Percentiles rank a stretch among this genome's conserved stretches.
phyloP scores from a whole-genome alignment of 2,329 filamentous ascomycete genomes.

The Alternaria postmessia region DNA sequence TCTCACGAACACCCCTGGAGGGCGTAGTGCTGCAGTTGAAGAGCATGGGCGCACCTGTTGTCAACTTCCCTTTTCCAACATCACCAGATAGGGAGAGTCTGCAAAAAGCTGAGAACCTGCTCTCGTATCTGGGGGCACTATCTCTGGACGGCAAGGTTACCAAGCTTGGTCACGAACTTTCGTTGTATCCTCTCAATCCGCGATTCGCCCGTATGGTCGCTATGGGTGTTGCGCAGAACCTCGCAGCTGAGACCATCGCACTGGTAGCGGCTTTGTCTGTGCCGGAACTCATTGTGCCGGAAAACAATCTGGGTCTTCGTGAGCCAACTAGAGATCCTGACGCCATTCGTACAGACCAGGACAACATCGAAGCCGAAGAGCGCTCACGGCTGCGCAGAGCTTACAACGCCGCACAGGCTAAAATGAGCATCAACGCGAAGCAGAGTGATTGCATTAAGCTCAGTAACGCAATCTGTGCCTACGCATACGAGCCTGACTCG shows the following conservation, averaged over 20 bases:
- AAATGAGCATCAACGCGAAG: conserved; percentile 78
- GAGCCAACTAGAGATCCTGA: conserved; percentile 56
- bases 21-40: conserved; percentile 90
- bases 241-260: conserved; percentile 85
- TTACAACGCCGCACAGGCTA: conserved; percentile 76
- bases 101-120: conserved; percentile 82
- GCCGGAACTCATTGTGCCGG: conserved; percentile 84
- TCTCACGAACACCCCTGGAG: conserved; percentile 90
- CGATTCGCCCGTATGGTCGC: conserved; percentile 92
- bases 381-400: conserved; percentile 71
- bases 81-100: conserved; percentile 80
- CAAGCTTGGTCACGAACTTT: conserved; percentile 79
- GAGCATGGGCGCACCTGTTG: conserved; percentile 88
- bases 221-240: conserved; percentile 82
- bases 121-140: conserved; percentile 86
- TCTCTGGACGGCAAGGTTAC: conserved; percentile 77
- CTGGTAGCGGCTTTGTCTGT: conserved; percentile 89
- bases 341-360: conserved; percentile 65
- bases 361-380: conserved; percentile 75
- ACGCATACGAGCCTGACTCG: conserved; percentile 59
- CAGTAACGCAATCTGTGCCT: conserved; percentile 86
- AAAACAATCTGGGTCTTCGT: conserved; percentile 75
- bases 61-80: conserved; percentile 96
- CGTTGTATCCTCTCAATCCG: conserved; percentile 87
- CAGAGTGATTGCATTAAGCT: conserved; percentile 89